A percentile compares a stretch with the other conserved stretches of the same genome.
phyloP scores from a whole-genome alignment of 2,329 filamentous ascomycete species.

The Grosmannia penicillata region DNA sequence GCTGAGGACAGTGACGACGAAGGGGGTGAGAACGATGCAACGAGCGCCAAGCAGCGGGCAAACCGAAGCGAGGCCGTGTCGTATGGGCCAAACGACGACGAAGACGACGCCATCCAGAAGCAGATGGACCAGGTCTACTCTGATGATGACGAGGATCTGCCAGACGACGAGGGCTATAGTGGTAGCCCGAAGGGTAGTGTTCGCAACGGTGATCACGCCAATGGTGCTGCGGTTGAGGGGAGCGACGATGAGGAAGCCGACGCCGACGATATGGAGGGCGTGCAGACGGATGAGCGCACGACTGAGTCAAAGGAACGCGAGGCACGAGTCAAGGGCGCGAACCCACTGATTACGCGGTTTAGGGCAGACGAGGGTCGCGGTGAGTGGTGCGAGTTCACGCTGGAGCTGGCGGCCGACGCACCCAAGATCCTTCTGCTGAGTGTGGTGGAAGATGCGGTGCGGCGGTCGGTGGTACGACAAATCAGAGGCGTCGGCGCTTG shows the following conservation, averaged over 20 bases:
- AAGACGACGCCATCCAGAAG: constrained; percentile 61
- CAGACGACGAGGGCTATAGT: constrained; percentile 37
- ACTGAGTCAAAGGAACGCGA: constrained; percentile 34
- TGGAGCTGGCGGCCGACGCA: constrained; percentile 66
- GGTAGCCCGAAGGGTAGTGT: constrained; percentile 25
- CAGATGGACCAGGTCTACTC: constrained; percentile 46
- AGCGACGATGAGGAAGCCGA: background rate
- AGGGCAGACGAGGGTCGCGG: constrained; percentile 63
- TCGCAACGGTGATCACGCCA: background rate
- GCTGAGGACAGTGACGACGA: constrained; percentile 55
- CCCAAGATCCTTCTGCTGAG: constrained; percentile 91
- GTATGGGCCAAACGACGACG: constrained; percentile 86
- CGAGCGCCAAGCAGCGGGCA: constrained; percentile 54
- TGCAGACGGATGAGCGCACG: constrained; percentile 9
- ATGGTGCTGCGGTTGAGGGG: constrained; percentile 19
- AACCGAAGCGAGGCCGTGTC: constrained; percentile 73
- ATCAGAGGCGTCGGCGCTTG: constrained; percentile 65
- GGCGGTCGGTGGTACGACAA: constrained; percentile 71
- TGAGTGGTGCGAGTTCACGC: constrained; percentile 62
- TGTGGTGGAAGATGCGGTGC: constrained; percentile 69
- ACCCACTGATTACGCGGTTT: constrained; percentile 59
- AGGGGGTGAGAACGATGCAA: constrained; percentile 68
- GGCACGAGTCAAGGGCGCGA: constrained; percentile 47
- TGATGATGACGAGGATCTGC: constrained; percentile 35
- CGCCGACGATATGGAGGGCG: constrained; percentile 19